Percentiles rank a stretch among this genome's conserved stretches.
Evolutionary conservation across 352 stramenopile genomes (phyloP).

Genomic region (Phytophthora litchii): DNA sequence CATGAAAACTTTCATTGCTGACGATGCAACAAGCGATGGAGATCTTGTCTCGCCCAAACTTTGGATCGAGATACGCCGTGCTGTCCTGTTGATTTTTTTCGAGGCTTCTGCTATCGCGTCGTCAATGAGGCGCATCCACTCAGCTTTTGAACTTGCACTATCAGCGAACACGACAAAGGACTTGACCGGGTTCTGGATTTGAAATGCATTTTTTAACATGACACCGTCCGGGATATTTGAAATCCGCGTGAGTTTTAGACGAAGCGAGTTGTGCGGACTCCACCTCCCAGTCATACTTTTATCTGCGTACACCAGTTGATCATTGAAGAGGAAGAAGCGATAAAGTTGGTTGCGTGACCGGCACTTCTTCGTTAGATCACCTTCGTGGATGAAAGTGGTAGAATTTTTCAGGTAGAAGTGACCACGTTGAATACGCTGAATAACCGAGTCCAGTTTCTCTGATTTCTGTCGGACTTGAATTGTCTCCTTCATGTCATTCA

Average conservation of each 20-base stretch:
- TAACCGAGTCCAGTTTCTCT: slow-evolving; percentile 85
- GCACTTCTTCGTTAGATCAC: slow-evolving; percentile 94
- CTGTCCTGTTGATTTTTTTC: slow-evolving; percentile 82
- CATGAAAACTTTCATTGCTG: slow-evolving; percentile 61
- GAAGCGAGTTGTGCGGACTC: slow-evolving; percentile 87
- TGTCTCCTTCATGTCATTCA: slow-evolving; percentile 90
- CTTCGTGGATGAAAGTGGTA: slow-evolving; percentile 94
- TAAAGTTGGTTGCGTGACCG: slow-evolving; percentile 88
- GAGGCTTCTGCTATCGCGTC: slow-evolving; percentile 73
- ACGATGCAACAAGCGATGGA: slow-evolving; percentile 19
- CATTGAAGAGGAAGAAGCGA: slow-evolving; percentile 90
- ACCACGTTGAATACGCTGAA: slow-evolving; percentile 92
- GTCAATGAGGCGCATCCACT: slow-evolving; percentile 86
- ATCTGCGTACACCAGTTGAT: slow-evolving; percentile 85
- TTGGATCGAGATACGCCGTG: slow-evolving; percentile 63
- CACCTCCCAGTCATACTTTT: slow-evolving; percentile 80
- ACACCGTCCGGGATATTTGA: slow-evolving; percentile 74
- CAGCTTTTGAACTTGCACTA: slow-evolving; percentile 60
- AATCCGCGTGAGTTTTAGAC: slow-evolving; percentile 84
- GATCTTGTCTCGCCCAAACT: slow-evolving; percentile 11
- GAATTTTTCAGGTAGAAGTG: slow-evolving; percentile 93
- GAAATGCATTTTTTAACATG: slow-evolving; percentile 80
- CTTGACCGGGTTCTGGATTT: slow-evolving; percentile 87
- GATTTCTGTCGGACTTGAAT: slow-evolving; percentile 85
- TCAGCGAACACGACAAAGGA: slow-evolving; percentile 87